Evolutionary conservation across 768 basidiomycete species (phyloP).

Genomic region (Tylopilus sp.): DNA sequence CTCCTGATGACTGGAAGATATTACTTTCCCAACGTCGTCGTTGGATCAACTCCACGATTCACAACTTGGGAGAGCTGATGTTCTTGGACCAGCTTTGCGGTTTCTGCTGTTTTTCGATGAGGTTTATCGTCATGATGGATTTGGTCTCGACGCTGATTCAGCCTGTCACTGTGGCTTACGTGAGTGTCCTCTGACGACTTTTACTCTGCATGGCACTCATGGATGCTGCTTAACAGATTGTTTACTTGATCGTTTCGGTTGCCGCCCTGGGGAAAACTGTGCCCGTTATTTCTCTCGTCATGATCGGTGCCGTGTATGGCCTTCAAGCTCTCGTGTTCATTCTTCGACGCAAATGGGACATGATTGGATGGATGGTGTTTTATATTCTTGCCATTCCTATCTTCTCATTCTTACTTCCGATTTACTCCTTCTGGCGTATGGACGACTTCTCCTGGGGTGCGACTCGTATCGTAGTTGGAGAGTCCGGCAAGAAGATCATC

Average conservation of each 20-base stretch:
- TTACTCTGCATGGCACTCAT: slow-evolving; percentile 4
- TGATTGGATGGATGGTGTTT: slow-evolving; percentile 97
- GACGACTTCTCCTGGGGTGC: slow-evolving; percentile 97
- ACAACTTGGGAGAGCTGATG: slow-evolving; percentile 91
- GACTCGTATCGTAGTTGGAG: slow-evolving; percentile 89
- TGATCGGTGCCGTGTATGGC: slow-evolving; percentile 95
- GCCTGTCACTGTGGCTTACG: slow-evolving; percentile 86
- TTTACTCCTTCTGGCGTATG: slow-evolving; percentile 98
- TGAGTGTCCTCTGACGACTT: slow-evolving; percentile 42
- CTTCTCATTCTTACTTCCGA: slow-evolving; percentile 89
- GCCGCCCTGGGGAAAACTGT: slow-evolving; percentile 62
- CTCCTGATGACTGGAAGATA: slow-evolving; percentile 93
- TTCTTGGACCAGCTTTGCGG: slow-evolving; percentile 91
- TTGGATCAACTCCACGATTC: slow-evolving; percentile 99
- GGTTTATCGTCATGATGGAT: slow-evolving; percentile 97
- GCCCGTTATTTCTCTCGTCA: slow-evolving; percentile 79
- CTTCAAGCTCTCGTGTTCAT: slow-evolving; percentile 90
- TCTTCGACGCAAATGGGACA: slow-evolving; percentile 93
- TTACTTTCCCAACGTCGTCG: slow-evolving; percentile 94
- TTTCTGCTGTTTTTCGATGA: slow-evolving; percentile 99
- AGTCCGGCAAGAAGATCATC: slow-evolving; percentile 92
- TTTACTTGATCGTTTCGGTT: slow-evolving; percentile 82
- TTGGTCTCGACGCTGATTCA: slow-evolving; percentile 82
- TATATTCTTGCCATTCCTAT: slow-evolving; percentile 93
- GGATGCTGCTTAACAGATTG: slow-evolving; percentile 50